These are phyloP conservation scores for Closterium sp. DNA, from an alignment of 139 green algal genomes.

Conservation along the genomic window DNA sequence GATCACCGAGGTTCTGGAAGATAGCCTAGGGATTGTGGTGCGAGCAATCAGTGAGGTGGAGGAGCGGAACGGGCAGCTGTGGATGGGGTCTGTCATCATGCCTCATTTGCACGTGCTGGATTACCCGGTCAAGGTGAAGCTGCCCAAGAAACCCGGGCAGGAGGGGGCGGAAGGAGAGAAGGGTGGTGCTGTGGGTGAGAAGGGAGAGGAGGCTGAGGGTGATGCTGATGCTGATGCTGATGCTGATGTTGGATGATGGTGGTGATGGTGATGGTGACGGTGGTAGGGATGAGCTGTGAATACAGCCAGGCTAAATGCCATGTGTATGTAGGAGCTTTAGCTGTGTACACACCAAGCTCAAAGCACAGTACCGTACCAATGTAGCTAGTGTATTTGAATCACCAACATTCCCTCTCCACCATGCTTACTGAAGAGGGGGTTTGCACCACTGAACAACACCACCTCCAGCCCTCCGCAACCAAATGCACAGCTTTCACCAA, in stretches of 20 bases:
- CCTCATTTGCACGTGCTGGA: conserved; percentile 6
- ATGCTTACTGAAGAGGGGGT: too few relatives aligned
- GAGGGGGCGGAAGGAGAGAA: background rate
- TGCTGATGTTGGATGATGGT: background rate
- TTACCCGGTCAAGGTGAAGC: background rate
- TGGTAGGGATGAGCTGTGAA: background rate
- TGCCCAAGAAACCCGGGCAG: background rate
- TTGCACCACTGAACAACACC: too few relatives aligned
- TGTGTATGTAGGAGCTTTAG: background rate
- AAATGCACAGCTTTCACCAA: too few relatives aligned
- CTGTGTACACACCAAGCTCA: background rate
- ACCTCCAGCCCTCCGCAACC: too few relatives aligned
- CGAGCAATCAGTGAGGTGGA: conserved; percentile 25
- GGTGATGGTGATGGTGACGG: background rate
- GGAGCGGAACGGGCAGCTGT: conserved; percentile 21
- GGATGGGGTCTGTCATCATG: conserved; percentile 31
- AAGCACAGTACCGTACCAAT: too few relatives aligned
- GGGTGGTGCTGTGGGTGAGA: background rate
- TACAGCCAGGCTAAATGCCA: background rate
- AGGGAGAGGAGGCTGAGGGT: background rate
- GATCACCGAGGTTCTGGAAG: conserved; percentile 28
- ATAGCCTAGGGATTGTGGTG: background rate
- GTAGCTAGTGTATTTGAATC: too few relatives aligned
- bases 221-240: background rate
- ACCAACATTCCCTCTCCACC: too few relatives aligned